A percentile compares a stretch with the other conserved stretches of the same genome.
Conservation (phyloP, 805 yeast species). For the Clavispora phyllophila region DNA sequence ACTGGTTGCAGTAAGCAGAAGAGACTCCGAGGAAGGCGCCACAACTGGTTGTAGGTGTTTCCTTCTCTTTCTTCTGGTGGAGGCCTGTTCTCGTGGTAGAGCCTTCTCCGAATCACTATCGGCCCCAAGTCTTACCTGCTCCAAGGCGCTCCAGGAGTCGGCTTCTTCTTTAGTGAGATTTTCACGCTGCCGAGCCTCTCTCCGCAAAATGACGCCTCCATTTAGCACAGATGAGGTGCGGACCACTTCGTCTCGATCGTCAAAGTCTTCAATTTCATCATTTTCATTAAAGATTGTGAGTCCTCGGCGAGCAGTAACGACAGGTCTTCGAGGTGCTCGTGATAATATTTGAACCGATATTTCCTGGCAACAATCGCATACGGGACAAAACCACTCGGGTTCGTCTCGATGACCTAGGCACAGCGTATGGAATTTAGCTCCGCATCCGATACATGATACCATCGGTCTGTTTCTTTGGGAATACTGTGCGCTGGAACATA, state of each 20-base stretch:
- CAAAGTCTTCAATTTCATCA: constrained; percentile 3
- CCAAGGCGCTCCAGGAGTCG: constrained; percentile 34
- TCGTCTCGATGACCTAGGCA: constrained; percentile 32
- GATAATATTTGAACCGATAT: constrained; percentile 2
- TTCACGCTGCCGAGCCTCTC: constrained; percentile 26
- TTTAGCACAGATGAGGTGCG: constrained; percentile 21
- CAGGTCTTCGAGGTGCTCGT: not conserved
- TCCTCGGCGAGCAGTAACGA: not conserved
- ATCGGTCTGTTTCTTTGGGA: constrained; percentile 15
- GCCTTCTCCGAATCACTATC: not conserved
- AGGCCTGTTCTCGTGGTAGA: not conserved
- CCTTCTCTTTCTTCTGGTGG: not conserved
- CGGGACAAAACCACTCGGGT: constrained; percentile 45
- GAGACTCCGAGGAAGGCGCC: not conserved
- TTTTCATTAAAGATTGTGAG: not conserved
- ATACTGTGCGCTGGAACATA: constrained; percentile 34
- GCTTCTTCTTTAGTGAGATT: constrained; percentile 31
- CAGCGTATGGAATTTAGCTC: constrained; percentile 33
- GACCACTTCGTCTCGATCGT: not conserved
- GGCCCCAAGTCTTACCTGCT: constrained; percentile 20
- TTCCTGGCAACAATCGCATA: constrained; percentile 43
- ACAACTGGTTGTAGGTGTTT: not conserved
- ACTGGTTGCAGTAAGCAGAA: not conserved
- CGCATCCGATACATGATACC: constrained; percentile 30
- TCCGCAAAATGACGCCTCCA: constrained; percentile 35